Evolutionary conservation across 2,329 filamentous ascomycete species (phyloP), one percentile per base, ranked within the genome.

Genomic region (Neonectria faginata): DNA sequence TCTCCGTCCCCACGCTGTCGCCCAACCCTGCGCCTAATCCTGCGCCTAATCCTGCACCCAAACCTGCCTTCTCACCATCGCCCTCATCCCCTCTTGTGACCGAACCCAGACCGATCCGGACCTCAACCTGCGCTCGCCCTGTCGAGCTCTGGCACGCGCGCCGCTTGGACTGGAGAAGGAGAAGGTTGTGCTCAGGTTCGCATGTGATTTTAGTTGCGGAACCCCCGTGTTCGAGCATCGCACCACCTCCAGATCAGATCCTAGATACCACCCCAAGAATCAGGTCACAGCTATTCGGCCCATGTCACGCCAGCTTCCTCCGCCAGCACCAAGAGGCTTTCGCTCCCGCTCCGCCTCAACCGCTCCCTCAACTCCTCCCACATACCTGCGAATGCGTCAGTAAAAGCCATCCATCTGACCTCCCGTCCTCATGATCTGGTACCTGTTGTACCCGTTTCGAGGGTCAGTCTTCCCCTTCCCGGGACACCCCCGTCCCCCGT

Each of bases 381-480:
- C 59, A 62, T 45, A 61, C 52, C 66, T 64, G 42, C 68, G 64
- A 61, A 74, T 74, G 70, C 67, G 63, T 72, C 47, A 66, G 55
- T 72, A 67, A 65, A 36, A 61, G 53, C 59, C 60, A 51, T 65
- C 20, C 44, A 53, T 54, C 50, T 69, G 50, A 63, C 52, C 72
- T 66, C 47, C 63, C 66, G 67, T 71, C 72, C 75, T 78, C 67
- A 88, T 92, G 90, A 90, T 92, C 80, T 92, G 90, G 90, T 92
- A 91, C 82, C 80, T 94, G 56, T 82, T 94, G 70, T 93, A 91
- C 81, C 91, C 91, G 75, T 83, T 94, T 71, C 86, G 91, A 86
- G 90, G 91, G 91, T 92, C 80, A 79, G 90, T 85, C 39, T 65
- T 50, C 64, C 65, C 60, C 41, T 47, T 45, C 54, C 39, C 47